Conservation (phyloP, 768 basidiomycete genomes). For the Phanerochaete sordida region DNA sequence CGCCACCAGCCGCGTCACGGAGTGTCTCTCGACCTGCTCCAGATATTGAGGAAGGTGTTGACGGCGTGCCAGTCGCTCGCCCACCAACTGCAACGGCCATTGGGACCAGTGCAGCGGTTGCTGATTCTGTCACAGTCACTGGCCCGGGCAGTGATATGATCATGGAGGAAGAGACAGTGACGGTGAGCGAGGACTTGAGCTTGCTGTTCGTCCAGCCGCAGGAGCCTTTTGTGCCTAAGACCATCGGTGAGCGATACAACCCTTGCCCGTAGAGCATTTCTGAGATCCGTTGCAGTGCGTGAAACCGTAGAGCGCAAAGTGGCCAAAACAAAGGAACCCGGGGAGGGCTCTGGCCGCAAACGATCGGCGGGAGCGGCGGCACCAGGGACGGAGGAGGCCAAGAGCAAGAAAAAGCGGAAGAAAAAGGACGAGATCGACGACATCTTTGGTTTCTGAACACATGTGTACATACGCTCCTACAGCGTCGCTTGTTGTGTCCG, state of each 20-base stretch:
- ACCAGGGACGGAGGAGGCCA: constrained; percentile 23
- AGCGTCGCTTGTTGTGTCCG: not conserved
- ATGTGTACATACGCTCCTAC: not conserved
- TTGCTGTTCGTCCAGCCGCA: not conserved
- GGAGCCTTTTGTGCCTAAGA: constrained; percentile 2
- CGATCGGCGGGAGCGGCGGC: not conserved
- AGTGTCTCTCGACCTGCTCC: not conserved
- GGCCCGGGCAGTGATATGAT: not conserved
- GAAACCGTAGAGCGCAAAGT: not conserved
- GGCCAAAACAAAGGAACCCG: not conserved
- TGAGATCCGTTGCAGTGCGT: not conserved
- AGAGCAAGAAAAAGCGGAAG: constrained; percentile 32
- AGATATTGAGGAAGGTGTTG: constrained; percentile 18
- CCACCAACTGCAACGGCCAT: too few relatives aligned
- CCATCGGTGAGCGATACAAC: constrained; percentile 1
- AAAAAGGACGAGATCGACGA: constrained; percentile 61
- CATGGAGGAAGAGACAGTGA: not conserved
- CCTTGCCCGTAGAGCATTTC: not conserved
- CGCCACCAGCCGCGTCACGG: not conserved
- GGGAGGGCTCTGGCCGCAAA: not conserved
- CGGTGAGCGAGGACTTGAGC: not conserved
- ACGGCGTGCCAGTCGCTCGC: not conserved
- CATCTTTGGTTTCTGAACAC: constrained; percentile 49
- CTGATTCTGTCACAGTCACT: not conserved
- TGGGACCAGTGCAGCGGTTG: too few relatives aligned